Evolutionary conservation across 2,329 filamentous ascomycete genomes (phyloP).

Genomic region (Lachnellula subtilissima): DNA sequence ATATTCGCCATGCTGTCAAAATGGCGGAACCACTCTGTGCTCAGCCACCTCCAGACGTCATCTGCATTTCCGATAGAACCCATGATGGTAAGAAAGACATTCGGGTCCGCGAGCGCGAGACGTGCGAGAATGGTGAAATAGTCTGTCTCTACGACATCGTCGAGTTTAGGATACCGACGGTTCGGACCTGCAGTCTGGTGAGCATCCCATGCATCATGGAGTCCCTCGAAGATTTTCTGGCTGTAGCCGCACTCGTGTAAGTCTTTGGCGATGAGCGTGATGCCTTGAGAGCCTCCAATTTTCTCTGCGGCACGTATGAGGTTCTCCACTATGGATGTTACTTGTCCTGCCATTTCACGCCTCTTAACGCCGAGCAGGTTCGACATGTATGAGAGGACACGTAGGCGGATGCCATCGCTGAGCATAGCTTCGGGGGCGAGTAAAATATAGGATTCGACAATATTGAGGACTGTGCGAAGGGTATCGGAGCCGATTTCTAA

Average conservation of each 20-base stretch:
- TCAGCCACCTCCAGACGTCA: conserved; percentile 56
- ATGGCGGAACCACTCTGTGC: conserved; percentile 61
- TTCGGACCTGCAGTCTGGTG: conserved; percentile 81
- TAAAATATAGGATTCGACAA: conserved; percentile 66
- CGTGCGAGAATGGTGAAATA: conserved; percentile 81
- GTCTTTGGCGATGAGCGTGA: conserved; percentile 60
- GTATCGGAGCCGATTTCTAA: conserved; percentile 58
- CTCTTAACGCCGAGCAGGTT: conserved; percentile 48
- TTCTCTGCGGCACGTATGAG: conserved; percentile 59
- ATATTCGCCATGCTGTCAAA: conserved; percentile 64
- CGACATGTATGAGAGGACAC: conserved; percentile 45
- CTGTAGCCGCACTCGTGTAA: conserved; percentile 61
- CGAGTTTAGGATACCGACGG: conserved; percentile 62
- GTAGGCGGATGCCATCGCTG: conserved; percentile 49
- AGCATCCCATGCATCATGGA: conserved; percentile 66
- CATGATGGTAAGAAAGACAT: conserved; percentile 60
- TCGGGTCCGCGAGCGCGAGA: conserved; percentile 68
- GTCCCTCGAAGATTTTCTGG: conserved; percentile 56
- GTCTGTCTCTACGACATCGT: conserved; percentile 73
- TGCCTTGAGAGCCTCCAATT: conserved; percentile 56
- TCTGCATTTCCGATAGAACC: conserved; percentile 38
- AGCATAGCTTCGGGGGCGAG: conserved; percentile 65
- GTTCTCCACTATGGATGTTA: conserved; percentile 58
- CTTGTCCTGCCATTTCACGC: conserved; percentile 53
- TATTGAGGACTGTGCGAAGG: conserved; percentile 55